A percentile compares a stretch with the other conserved stretches of the same genome.
phyloP scores from a whole-genome alignment of 1,284 basidiomycete genomes.

The Gastroboletus turbinatus region DNA sequence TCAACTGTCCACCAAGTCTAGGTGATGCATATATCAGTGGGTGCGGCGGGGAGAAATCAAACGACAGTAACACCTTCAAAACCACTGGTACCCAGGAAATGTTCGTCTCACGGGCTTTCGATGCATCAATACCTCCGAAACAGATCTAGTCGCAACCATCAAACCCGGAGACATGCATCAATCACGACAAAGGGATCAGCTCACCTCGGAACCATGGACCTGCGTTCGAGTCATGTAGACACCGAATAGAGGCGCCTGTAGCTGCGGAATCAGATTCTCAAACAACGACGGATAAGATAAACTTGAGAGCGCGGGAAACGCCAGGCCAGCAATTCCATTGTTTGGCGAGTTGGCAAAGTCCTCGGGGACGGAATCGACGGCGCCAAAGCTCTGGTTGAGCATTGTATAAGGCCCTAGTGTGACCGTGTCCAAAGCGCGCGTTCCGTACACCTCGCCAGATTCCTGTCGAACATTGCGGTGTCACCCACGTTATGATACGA shows the following conservation, averaged over 20 bases:
- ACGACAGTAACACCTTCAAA: slow-evolving; percentile 38
- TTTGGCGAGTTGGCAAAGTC: slow-evolving; percentile 47
- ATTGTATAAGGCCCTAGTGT: slow-evolving; percentile 38
- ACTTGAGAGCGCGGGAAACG: slow-evolving; percentile 53
- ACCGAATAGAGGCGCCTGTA: slow-evolving; percentile 53
- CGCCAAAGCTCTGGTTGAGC: slow-evolving; percentile 49
- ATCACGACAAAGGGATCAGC: slow-evolving; percentile 4
- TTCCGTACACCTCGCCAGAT: slow-evolving; percentile 48
- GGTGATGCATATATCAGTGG: background rate
- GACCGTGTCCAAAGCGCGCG: slow-evolving; percentile 48
- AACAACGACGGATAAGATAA: slow-evolving; percentile 53
- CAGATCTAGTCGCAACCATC: slow-evolving; percentile 41
- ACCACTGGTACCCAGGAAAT: slow-evolving; percentile 53
- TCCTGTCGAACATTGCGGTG: slow-evolving; percentile 37
- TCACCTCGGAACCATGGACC: slow-evolving; percentile 49
- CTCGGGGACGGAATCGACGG: slow-evolving; percentile 40
- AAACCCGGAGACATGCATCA: background rate
- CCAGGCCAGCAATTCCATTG: slow-evolving; percentile 58
- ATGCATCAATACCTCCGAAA: slow-evolving; percentile 56
- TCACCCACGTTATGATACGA: slow-evolving; percentile 21
- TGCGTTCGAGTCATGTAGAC: slow-evolving; percentile 52
- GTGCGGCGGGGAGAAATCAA: background rate
- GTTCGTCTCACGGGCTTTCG: slow-evolving; percentile 43
- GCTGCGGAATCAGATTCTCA: slow-evolving; percentile 53
- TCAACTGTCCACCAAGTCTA: slow-evolving; percentile 59